phyloP scores from a whole-genome alignment of 23 red algal genomes.

The Gracilaria gracilis region DNA sequence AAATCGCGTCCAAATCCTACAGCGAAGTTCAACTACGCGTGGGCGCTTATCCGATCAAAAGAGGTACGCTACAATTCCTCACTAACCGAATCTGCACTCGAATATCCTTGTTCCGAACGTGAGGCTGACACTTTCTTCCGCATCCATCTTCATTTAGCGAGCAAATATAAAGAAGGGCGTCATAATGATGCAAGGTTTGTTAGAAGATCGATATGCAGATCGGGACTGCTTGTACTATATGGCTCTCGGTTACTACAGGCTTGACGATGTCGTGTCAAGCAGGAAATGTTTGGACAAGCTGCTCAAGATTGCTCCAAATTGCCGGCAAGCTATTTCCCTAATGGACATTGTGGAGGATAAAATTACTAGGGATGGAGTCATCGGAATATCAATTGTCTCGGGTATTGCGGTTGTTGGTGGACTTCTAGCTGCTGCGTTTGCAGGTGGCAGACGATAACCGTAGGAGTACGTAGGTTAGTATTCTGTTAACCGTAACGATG shows the following conservation, averaged over 20 bases:
- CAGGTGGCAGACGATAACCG: constrained; percentile 33
- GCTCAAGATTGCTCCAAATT: constrained; percentile 79
- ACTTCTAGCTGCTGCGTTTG: constrained; percentile 51
- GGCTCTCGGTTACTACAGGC: constrained; percentile 83
- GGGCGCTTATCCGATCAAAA: constrained; percentile 84
- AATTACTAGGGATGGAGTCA: constrained; percentile 77
- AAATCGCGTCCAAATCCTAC: constrained; percentile 78
- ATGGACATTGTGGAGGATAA: constrained; percentile 88
- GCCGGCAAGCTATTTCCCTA: constrained; percentile 77
- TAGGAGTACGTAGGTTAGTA: not conserved
- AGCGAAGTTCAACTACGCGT: constrained; percentile 90
- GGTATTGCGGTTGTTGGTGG: constrained; percentile 70
- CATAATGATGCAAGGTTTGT: constrained; percentile 79
- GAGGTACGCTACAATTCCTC: constrained; percentile 33
- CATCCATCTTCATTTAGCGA: constrained; percentile 33
- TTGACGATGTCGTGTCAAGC: constrained; percentile 75
- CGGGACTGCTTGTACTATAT: constrained; percentile 86
- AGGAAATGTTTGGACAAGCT: constrained; percentile 79
- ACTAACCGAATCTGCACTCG: not conserved
- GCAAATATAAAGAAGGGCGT: constrained; percentile 84
- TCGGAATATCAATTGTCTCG: constrained; percentile 75
- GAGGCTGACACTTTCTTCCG: constrained; percentile 14
- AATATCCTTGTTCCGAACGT: not conserved
- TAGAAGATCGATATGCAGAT: constrained; percentile 77
- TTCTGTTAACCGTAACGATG: not conserved